Evolutionary conservation across 129 eudicot genomes (phyloP), one percentile per base, ranked within the genome.

Genomic region (Smallanthus sonchifolius): DNA sequence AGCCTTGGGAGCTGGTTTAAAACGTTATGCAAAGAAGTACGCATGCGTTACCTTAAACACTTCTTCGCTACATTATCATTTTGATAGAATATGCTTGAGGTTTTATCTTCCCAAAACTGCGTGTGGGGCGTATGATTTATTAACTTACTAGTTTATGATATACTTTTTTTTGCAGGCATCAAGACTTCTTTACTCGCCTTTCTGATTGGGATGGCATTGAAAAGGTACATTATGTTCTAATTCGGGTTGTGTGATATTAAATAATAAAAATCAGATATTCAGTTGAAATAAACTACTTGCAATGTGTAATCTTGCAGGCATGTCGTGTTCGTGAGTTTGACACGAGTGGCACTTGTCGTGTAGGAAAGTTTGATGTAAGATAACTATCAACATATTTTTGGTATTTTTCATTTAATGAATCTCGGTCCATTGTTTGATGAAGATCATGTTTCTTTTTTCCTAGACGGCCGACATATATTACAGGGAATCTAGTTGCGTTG

Each of bases 401-500:
- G 3, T 40, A 38, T 55, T 47, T 17, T 34, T 34, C 6, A 6
- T 34, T 69, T 51, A 42, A 68, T 24, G 30, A 24, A 24, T 35
- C 39, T 72, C 32, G n/a, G 8, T 63, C 35, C 30, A 24, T 24
- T 24, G 34, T 65, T 45, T 45, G 49, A 37, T 65, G n/a, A 36
- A 39, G 60, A 75, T 59, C 49, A 57, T 68, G 51, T 74, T 36
- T 30, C 40, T 17, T 67, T 4, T 71, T 73, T 74, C 59, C 15
- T 83, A 95, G 99, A 91, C 99, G 0, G 99, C 89, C n/a, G 99
- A 95, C 70, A 88, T 91, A 70, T 95, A 86, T 80, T 95, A 95
- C 65, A 80, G 99, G 80, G 90, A 69, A 39, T 78, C 84, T 73
- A 86, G 94, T 86, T 85, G 97, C 81, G 77, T 90, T 32, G 78